Evolutionary conservation across 106 monocot genomes (phyloP).

Genomic region (Allium fistulosum): DNA sequence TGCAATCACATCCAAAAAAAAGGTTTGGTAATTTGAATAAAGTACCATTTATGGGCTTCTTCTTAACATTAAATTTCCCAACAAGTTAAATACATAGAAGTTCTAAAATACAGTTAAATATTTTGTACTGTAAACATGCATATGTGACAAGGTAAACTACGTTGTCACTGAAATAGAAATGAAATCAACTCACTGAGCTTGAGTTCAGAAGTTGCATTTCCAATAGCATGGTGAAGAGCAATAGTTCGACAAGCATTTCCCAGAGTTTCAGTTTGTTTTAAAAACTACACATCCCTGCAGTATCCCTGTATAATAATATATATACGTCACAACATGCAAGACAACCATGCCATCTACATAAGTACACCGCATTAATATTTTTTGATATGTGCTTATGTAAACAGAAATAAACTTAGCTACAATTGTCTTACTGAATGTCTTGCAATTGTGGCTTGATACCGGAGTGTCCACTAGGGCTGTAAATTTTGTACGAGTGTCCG

Average conservation of each 20-base stretch:
- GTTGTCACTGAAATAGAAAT: neutral
- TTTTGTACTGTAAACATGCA: neutral
- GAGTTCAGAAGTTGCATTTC: slow-evolving; percentile 10
- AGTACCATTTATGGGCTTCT: neutral
- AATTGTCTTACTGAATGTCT: no score
- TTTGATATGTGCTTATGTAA: no score
- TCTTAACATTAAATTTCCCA: neutral
- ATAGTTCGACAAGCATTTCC: slow-evolving; percentile 11
- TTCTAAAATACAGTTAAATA: neutral
- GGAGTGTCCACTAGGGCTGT: no score
- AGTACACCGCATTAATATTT: no score
- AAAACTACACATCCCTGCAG: neutral
- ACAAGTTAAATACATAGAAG: neutral
- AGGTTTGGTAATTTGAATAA: neutral
- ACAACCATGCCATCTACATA: no score
- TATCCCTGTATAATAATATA: neutral
- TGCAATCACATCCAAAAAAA: neutral
- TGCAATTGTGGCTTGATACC: no score
- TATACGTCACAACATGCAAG: neutral
- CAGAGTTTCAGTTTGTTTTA: slow-evolving; percentile 7
- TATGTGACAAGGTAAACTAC: neutral
- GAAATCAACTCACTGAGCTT: neutral
- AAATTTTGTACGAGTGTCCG: no score
- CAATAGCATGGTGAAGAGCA: slow-evolving; percentile 8
- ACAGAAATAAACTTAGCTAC: no score